Percentiles rank a stretch among this genome's conserved stretches.
These are phyloP conservation scores for Aspergillus ochraceoroseus DNA, from an alignment of 2,329 filamentous ascomycete genomes.

Conservation along the genomic window DNA sequence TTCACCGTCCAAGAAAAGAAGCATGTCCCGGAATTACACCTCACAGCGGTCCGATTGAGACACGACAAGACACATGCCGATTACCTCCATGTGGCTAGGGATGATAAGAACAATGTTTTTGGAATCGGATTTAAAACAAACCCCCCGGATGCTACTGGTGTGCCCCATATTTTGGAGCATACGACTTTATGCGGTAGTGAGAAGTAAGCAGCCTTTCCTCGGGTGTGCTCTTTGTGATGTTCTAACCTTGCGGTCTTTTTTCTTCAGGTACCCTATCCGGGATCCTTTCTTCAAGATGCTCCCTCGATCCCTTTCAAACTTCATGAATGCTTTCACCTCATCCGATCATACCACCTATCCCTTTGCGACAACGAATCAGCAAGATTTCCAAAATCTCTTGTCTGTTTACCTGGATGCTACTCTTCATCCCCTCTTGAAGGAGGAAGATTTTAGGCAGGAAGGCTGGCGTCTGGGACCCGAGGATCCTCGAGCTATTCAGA, in stretches of 20 bases:
- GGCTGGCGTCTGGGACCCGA: conserved; percentile 95
- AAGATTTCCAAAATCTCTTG: conserved; percentile 94
- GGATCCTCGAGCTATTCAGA: conserved; percentile 62
- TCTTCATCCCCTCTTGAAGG: conserved; percentile 79
- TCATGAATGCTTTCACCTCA: conserved; percentile 98
- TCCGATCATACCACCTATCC: conserved; percentile 96
- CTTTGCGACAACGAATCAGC: conserved; percentile 91
- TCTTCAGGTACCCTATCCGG: conserved; percentile 78
- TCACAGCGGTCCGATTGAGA: conserved; percentile 83
- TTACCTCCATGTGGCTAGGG: conserved; percentile 88
- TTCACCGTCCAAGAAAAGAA: conserved; percentile 87
- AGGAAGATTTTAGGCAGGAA: conserved; percentile 91
- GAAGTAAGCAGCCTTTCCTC: conserved; percentile 58
- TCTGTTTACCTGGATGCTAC: conserved; percentile 96
- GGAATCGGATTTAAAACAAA: conserved; percentile 99
- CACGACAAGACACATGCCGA: conserved; percentile 96
- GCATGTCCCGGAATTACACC: conserved; percentile 86
- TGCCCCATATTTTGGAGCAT: conserved; percentile 96
- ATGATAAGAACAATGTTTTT: conserved; percentile 99
- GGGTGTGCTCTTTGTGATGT: neutral
- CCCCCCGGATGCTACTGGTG: conserved; percentile 88
- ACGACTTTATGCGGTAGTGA: conserved; percentile 93
- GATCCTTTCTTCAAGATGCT: conserved; percentile 99
- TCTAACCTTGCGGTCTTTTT: neutral
- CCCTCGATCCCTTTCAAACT: conserved; percentile 94